Evolutionary conservation across 257 asterid species (phyloP).

Genomic region (Ehretia macrophylla): DNA sequence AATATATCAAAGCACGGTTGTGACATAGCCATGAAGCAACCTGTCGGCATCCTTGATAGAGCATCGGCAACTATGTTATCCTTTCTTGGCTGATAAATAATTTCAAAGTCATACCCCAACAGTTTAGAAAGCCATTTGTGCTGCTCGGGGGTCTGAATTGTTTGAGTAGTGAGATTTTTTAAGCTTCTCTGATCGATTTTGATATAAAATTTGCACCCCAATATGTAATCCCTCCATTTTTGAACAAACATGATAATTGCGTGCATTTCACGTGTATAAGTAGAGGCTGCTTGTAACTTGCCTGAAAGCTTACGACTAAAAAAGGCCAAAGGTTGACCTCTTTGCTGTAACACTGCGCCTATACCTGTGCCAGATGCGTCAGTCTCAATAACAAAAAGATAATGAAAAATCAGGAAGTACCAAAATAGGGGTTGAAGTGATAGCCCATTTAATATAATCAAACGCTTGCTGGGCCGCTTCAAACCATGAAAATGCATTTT

Average conservation of each 20-base stretch:
- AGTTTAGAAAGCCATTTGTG: background rate
- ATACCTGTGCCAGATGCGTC: background rate
- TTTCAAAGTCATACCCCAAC: constrained; percentile 3
- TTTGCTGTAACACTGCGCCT: background rate
- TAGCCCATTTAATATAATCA: background rate
- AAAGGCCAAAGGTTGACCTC: background rate
- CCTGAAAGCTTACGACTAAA: background rate
- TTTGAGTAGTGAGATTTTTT: background rate
- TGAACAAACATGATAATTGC: background rate
- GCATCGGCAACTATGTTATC: constrained; percentile 2
- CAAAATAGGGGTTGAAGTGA: background rate
- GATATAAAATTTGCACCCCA: background rate
- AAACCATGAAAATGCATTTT: background rate
- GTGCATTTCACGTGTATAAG: background rate
- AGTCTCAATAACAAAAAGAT: background rate
- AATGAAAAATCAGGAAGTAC: background rate
- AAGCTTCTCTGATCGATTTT: background rate
- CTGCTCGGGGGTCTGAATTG: background rate
- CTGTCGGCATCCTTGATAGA: background rate
- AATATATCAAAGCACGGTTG: background rate
- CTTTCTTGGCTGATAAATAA: background rate
- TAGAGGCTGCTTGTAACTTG: background rate
- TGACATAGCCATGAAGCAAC: background rate
- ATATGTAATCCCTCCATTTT: background rate
- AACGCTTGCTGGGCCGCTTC: background rate